Evolutionary conservation across 2,329 filamentous ascomycete genomes (phyloP).

Genomic region (Colletotrichum acutatum): DNA sequence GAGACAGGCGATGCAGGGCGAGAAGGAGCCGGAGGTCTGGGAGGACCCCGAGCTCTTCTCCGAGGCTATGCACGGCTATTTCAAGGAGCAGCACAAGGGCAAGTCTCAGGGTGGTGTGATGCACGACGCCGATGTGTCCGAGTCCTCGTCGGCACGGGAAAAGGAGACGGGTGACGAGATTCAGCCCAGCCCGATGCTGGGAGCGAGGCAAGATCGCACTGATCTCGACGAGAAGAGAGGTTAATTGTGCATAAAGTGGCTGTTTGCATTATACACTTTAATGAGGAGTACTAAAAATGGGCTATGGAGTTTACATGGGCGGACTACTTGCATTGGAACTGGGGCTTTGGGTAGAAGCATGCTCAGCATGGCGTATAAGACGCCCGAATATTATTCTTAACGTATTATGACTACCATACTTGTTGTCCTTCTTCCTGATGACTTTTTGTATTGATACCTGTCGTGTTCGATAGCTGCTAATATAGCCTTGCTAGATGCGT

Average conservation of each 20-base stretch:
- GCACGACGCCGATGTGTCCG: background rate
- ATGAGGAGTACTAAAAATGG: constrained; percentile 19
- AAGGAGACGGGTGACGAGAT: constrained; percentile 28
- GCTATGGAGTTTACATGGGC: constrained; percentile 4
- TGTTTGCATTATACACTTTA: constrained; percentile 4
- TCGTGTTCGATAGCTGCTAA: background rate
- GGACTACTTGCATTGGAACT: constrained; percentile 4
- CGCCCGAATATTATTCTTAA: constrained; percentile 19
- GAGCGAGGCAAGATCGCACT: background rate
- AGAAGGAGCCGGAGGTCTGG: constrained; percentile 60
- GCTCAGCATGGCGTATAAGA: constrained; percentile 12
- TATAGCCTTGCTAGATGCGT: background rate
- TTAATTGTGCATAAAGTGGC: background rate
- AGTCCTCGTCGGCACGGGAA: constrained; percentile 23
- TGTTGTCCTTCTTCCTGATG: background rate
- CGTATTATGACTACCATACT: constrained; percentile 7
- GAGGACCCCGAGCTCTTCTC: constrained; percentile 63
- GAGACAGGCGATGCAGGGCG: constrained; percentile 57
- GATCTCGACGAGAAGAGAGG: constrained; percentile 26
- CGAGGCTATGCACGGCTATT: constrained; percentile 65
- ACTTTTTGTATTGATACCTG: background rate
- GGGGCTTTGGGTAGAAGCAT: constrained; percentile 16
- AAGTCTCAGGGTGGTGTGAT: constrained; percentile 24
- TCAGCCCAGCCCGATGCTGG: constrained; percentile 12
- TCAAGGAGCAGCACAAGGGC: constrained; percentile 46